These are phyloP conservation scores for Ogataea nonfermentans DNA, from an alignment of 805 yeast genomes.

Conservation along the genomic window DNA sequence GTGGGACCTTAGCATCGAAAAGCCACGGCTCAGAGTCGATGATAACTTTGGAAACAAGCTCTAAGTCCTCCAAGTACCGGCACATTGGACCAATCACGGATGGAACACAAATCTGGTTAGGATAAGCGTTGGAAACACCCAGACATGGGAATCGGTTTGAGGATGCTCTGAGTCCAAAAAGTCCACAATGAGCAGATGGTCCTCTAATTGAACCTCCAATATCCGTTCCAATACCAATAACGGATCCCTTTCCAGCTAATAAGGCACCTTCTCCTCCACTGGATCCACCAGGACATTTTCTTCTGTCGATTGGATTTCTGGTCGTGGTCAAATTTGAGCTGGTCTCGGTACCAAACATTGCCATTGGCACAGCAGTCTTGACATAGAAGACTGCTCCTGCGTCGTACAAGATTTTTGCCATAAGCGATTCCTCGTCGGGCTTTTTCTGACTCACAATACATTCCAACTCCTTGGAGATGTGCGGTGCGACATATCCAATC, in stretches of 20 bases:
- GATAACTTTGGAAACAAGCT: slow-evolving; percentile 38
- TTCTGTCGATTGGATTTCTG: slow-evolving; percentile 38
- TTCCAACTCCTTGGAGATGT: slow-evolving; percentile 30
- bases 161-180: slow-evolving; percentile 35
- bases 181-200: slow-evolving; percentile 35
- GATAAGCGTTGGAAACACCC: slow-evolving; percentile 33
- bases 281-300: slow-evolving; percentile 42
- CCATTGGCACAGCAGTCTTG: slow-evolving; percentile 45
- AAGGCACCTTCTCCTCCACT: slow-evolving; percentile 47
- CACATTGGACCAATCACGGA: slow-evolving; percentile 40
- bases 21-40: slow-evolving; percentile 44
- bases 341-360: slow-evolving; percentile 43
- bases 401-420: slow-evolving; percentile 34
- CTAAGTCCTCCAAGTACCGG: slow-evolving; percentile 31
- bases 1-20: slow-evolving; percentile 48
- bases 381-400: slow-evolving; percentile 44
- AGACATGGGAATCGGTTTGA: slow-evolving; percentile 37
- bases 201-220: slow-evolving; percentile 40
- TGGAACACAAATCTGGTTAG: slow-evolving; percentile 32
- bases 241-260: slow-evolving; percentile 31
- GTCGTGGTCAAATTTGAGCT: slow-evolving; percentile 38
- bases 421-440: slow-evolving; percentile 30
- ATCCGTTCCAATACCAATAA: slow-evolving; percentile 40
- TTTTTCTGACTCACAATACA: slow-evolving; percentile 28
- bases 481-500: slow-evolving; percentile 37